Evolutionary conservation across 495 filamentous ascomycete genomes (phyloP).

Genomic region (Physcia stellaris): DNA sequence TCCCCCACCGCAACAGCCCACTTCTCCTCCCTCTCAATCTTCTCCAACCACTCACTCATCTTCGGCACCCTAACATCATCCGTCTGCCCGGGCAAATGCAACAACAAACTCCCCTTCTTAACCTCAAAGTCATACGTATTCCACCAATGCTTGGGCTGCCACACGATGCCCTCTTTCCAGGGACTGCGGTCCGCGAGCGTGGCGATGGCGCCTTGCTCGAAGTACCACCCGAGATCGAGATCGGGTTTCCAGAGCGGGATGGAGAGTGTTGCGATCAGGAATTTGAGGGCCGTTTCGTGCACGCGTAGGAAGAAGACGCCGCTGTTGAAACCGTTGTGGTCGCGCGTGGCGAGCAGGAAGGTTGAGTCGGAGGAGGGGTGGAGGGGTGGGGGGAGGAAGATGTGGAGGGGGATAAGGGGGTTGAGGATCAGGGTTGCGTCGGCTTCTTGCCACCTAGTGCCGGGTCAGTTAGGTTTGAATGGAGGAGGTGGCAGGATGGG

Average conservation of each 20-base stretch:
- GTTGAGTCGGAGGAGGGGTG: conserved; percentile 16
- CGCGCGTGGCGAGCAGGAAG: conserved; percentile 23
- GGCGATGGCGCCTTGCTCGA: conserved; percentile 25
- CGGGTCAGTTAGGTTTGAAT: too few relatives aligned
- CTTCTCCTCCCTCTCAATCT: conserved; percentile 58
- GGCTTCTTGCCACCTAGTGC: too few relatives aligned
- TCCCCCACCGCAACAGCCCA: conserved; percentile 47
- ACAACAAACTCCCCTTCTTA: conserved; percentile 6
- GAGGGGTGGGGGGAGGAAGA: too few relatives aligned
- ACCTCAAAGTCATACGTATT: conserved; percentile 8
- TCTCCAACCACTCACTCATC: conserved; percentile 83
- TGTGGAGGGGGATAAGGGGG: conserved; percentile 27
- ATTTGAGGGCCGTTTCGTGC: conserved; percentile 23
- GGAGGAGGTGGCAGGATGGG: too few relatives aligned
- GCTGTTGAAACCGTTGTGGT: conserved; percentile 20
- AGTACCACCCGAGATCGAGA: conserved; percentile 15
- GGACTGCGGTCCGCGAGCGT: too few relatives aligned
- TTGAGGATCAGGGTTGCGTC: too few relatives aligned
- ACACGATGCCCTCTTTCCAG: too few relatives aligned
- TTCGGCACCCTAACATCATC: too few relatives aligned
- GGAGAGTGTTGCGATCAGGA: conserved; percentile 21
- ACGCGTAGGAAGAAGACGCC: conserved; percentile 27
- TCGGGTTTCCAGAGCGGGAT: conserved; percentile 20
- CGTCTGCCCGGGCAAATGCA: too few relatives aligned
- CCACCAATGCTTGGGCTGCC: conserved; percentile 1